Conservation (phyloP, 1,284 basidiomycete genomes). For the Heterobasidion annosum region DNA sequence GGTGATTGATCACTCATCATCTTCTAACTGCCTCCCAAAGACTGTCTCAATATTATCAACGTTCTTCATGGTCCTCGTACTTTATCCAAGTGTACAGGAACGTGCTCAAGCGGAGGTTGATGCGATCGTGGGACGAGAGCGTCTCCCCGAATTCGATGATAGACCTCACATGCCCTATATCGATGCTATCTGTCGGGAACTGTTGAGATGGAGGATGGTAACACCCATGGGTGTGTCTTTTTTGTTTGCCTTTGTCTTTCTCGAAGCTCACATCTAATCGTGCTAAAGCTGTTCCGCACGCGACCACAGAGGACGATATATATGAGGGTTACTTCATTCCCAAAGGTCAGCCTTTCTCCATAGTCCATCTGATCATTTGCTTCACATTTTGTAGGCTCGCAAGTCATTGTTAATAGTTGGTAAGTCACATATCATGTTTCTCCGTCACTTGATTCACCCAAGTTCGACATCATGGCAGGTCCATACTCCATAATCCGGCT, state of each 20-base stretch:
- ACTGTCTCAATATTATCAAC: neutral
- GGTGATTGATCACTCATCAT: neutral
- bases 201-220: neutral
- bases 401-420: neutral
- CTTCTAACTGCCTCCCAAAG: neutral
- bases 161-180: neutral
- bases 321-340: neutral
- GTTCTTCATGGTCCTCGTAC: neutral
- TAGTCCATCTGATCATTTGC: neutral
- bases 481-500: neutral
- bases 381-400: neutral
- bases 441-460: neutral
- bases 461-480: neutral
- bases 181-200: neutral
- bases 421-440: neutral
- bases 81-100: neutral
- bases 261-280: too few relatives aligned
- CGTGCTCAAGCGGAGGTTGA: neutral
- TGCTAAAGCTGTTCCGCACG: neutral
- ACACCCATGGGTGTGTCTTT: neutral
- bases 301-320: neutral
- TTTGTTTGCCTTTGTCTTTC: too few relatives aligned
- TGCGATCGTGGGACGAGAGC: neutral
- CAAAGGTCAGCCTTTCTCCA: neutral
- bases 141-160: neutral